These are phyloP conservation scores for Botrytis byssoidea DNA, from an alignment of 2,329 filamentous ascomycete species.

Conservation along the genomic window DNA sequence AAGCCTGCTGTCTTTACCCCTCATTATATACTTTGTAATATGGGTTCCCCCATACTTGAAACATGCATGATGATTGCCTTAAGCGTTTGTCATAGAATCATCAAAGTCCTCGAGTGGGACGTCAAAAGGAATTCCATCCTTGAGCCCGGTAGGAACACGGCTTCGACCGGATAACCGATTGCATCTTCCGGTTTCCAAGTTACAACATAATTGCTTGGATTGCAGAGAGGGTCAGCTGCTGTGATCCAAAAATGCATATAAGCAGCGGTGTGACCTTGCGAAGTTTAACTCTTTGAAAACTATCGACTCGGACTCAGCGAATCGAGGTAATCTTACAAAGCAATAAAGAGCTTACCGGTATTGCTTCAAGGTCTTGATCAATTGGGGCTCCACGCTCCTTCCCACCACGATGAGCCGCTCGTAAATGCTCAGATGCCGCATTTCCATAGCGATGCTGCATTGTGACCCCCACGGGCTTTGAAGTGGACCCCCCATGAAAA, in stretches of 20 bases:
- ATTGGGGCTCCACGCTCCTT: neutral
- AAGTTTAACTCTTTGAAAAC: neutral
- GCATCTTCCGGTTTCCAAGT: constrained; percentile 11
- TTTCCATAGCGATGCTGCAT: neutral
- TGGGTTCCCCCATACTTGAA: constrained; percentile 2
- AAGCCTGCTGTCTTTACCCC: constrained; percentile 4
- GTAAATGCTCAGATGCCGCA: constrained; percentile 9
- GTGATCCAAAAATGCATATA: constrained; percentile 15
- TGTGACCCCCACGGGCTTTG: constrained; percentile 16
- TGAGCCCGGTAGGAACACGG: neutral
- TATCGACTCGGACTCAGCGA: neutral
- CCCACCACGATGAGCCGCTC: neutral
- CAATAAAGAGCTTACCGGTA: neutral
- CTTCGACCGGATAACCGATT: constrained; percentile 4
- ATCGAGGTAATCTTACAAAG: too few relatives aligned
- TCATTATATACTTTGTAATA: neutral
- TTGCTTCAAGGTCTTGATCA: neutral
- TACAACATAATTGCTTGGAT: constrained; percentile 5
- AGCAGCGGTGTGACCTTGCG: constrained; percentile 5
- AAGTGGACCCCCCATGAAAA: constrained; percentile 2
- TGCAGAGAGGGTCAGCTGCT: constrained; percentile 10
- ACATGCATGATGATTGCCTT: neutral
- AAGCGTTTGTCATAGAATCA: constrained; percentile 18
- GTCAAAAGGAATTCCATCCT: neutral
- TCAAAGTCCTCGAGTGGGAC: neutral